These are phyloP conservation scores for Rhizomucor miehei DNA, from an alignment of 371 early-diverging fungal genomes.

Conservation along the genomic window DNA sequence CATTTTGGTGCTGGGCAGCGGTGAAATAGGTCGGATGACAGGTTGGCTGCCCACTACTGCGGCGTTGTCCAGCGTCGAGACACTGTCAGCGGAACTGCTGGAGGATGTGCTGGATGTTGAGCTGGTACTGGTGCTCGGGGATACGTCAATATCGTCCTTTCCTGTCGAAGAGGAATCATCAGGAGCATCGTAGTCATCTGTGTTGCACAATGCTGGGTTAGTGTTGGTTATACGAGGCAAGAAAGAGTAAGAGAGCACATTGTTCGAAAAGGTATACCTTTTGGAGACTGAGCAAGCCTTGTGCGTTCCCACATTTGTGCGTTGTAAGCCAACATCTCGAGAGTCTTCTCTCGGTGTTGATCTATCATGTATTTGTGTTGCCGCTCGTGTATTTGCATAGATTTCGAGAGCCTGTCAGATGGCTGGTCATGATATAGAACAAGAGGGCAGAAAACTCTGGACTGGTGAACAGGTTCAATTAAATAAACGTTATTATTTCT, in stretches of 20 bases:
- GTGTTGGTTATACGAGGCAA: background rate
- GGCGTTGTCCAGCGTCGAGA: constrained; percentile 11
- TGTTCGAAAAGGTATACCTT: too few species aligned
- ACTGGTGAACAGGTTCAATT: too few species aligned
- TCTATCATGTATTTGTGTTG: constrained; percentile 26
- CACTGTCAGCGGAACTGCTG: constrained; percentile 17
- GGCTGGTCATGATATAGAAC: constrained; percentile 23
- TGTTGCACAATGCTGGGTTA: background rate
- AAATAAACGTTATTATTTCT: too few species aligned
- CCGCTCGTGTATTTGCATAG: constrained; percentile 7
- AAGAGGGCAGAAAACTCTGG: constrained; percentile 13
- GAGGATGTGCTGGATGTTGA: constrained; percentile 20
- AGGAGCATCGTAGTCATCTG: constrained; percentile 7
- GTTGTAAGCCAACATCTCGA: constrained; percentile 32
- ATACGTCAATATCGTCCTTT: constrained; percentile 17
- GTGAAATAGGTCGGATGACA: background rate
- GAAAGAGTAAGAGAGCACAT: background rate
- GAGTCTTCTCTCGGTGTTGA: constrained; percentile 26
- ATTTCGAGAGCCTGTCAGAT: constrained; percentile 4
- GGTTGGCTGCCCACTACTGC: background rate
- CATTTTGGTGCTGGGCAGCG: constrained; percentile 6
- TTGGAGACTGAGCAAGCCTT: background rate
- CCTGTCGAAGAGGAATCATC: constrained; percentile 1
- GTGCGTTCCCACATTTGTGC: constrained; percentile 31
- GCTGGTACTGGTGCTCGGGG: constrained; percentile 22